Evolutionary conservation across 306 rosid genomes (phyloP), one percentile per base, ranked within the genome.

Genomic region (Betula pendula): DNA sequence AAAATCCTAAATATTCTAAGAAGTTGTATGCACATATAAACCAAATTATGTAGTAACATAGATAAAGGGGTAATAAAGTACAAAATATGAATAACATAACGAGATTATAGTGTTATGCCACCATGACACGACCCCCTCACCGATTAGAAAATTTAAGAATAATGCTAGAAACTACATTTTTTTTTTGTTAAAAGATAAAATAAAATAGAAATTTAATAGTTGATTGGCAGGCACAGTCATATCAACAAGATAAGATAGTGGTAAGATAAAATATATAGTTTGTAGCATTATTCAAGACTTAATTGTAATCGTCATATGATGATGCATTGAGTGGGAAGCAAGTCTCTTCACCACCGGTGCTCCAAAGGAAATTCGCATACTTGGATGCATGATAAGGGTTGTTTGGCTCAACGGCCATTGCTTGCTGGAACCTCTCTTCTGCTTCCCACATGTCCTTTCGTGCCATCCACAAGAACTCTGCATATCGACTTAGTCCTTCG

Each of bases 361-460:
- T 85, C 98, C 97, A 94, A 20, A 89, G 85, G 77, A 94, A 94
- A 80, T 76, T 72, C 59, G 94, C 93, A 17, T 86, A 94, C 70
- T 81, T 92, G 40, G 96, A 87, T 72, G 85, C 75, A 60, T 85
- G 71, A 31, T 70, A 81, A 49, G 88, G 50, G 84, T 82, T 90
- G 19, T 49, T 68, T 7, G 94, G 90, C 25, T 89, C 96, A 15
- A 70, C 87, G 38, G 92, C 83, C 76, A 90, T n/a, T 71, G 96
- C 89, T 87, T 92, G 88, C 20, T 77, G 58, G 81, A 87, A 90
- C 60, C 81, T 79, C 83, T 82, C 83, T 76, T 90, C 96, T 16
- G 98, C 98, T 47, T 75, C 94, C 90, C 87, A 84, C 33, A 73
- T 19, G 56, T 94, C 91, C 68, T 88, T 89, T 75, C 88, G 89